Evolutionary conservation across 2,329 filamentous ascomycete genomes (phyloP), one percentile per base, ranked within the genome.

Genomic region (Colletotrichum orbiculare): DNA sequence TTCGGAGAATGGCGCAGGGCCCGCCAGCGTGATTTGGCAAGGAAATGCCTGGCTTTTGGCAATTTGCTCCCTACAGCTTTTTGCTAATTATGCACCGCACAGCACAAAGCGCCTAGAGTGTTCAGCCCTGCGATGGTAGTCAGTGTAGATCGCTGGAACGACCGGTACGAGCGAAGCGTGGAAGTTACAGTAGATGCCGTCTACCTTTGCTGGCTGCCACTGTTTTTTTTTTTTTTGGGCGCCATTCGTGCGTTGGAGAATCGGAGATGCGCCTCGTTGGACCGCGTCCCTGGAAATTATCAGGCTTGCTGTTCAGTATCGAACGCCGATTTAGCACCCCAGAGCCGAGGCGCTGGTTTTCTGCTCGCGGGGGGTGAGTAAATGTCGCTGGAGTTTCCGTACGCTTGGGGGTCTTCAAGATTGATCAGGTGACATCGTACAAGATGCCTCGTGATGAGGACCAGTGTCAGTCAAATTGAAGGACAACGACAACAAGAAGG

Each of bases 111-210:
- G 55, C 41, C 49, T 38, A 25, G 25, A 25, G 25, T 25, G 12
- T 65, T 61, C 62, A 65, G 62, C 62, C 62, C 59, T 65, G 58
- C 35, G 41, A 34, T 52, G 57, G 49, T 55, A n/a, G 35, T 35
- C 38, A n/a, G 38, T 41, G 25, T 41, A 37, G n/a, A 45, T 11
- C 8, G 37, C 45, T 46, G 39, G 13, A 10, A 17, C 11, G 15
- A 34, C 7, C 17, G 17, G 17, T 17, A 17, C 17, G 17, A 17
- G 17, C 8, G 13, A 53, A n/a, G 56, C 41, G 38, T 43, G 56
- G 58, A 35, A 15, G 12, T 41, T 47, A 33, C 43, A 57, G 53
- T 45, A 57, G 52, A 34, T 43, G 15, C 46, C 34, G 2, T 17
- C 17, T 17, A 46, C 10, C 17, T 52, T 38, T 38, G 34, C 39